These are phyloP conservation scores for Perkinsus marinus DNA, from an alignment of 169 alveolate species.

Conservation along the genomic window DNA sequence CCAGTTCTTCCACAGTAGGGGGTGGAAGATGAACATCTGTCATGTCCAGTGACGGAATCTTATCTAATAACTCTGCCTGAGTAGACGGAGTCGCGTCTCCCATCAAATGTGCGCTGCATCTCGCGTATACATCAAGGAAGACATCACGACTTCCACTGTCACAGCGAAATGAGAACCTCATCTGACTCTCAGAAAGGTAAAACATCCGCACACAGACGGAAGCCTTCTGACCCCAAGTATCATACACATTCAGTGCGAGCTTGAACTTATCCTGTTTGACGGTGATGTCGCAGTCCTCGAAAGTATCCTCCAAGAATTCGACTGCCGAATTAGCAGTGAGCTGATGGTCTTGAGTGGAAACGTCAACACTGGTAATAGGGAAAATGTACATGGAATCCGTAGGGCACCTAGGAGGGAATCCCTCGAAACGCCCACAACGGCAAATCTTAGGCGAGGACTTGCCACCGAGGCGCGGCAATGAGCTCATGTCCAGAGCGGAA, in stretches of 20 bases:
- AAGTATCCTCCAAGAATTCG: neutral
- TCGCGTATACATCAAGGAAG: neutral
- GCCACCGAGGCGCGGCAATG: neutral
- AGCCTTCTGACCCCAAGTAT: neutral
- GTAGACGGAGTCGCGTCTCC: neutral
- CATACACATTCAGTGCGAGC: neutral
- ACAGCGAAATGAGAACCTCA: neutral
- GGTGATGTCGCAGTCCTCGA: neutral
- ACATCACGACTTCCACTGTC: neutral
- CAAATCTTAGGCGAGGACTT: neutral
- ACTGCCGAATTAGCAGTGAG: neutral
- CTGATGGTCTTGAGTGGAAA: neutral
- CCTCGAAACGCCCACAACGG: neutral
- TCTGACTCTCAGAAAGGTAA: neutral
- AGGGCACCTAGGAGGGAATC: neutral
- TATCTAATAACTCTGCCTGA: neutral
- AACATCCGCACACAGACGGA: neutral
- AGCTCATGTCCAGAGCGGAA: neutral
- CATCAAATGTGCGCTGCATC: neutral
- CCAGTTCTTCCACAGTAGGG: neutral
- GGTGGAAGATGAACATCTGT: neutral
- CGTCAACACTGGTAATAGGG: neutral
- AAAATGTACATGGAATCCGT: neutral
- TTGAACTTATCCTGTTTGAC: neutral
- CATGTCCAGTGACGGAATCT: neutral